Percentiles rank a stretch among this genome's conserved stretches.
Evolutionary conservation across 2,329 filamentous ascomycete species (phyloP).

Genomic region (Fusarium mundagurra): DNA sequence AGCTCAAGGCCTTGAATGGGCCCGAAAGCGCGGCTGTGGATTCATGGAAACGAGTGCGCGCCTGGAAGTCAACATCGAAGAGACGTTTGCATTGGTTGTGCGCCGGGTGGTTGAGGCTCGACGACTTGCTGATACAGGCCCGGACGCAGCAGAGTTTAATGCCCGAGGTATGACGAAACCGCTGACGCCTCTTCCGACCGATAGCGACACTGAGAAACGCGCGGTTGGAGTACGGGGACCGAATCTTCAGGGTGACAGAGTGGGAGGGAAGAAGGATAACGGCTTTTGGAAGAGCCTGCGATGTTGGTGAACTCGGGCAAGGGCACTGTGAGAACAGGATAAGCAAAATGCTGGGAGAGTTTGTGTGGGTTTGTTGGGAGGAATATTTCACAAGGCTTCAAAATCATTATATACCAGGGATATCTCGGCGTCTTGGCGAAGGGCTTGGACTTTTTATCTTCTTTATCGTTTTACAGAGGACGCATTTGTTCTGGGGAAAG

Average conservation of each 20-base stretch:
- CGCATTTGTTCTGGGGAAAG: constrained; percentile 21
- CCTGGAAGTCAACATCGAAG: constrained; percentile 88
- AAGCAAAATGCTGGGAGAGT: neutral
- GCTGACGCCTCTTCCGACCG: constrained; percentile 61
- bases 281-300: constrained; percentile 67
- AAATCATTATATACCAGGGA: constrained; percentile 45
- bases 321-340: neutral
- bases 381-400: constrained; percentile 30
- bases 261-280: constrained; percentile 52
- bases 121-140: constrained; percentile 59
- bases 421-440: constrained; percentile 43
- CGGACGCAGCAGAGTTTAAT: constrained; percentile 55
- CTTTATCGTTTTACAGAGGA: constrained; percentile 9
- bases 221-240: constrained; percentile 57
- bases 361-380: constrained; percentile 20
- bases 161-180: constrained; percentile 67
- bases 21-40: constrained; percentile 75
- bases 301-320: constrained; percentile 61
- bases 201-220: constrained; percentile 56
- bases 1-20: constrained; percentile 79
- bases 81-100: constrained; percentile 81
- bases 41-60: constrained; percentile 92
- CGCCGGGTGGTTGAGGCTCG: constrained; percentile 69
- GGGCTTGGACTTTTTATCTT: constrained; percentile 22
- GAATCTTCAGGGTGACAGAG: constrained; percentile 54